A percentile compares a stretch with the other conserved stretches of the same genome.
These are phyloP conservation scores for Leishmania tarentolae DNA, from an alignment of 208 protist genomes.

Conservation along the genomic window DNA sequence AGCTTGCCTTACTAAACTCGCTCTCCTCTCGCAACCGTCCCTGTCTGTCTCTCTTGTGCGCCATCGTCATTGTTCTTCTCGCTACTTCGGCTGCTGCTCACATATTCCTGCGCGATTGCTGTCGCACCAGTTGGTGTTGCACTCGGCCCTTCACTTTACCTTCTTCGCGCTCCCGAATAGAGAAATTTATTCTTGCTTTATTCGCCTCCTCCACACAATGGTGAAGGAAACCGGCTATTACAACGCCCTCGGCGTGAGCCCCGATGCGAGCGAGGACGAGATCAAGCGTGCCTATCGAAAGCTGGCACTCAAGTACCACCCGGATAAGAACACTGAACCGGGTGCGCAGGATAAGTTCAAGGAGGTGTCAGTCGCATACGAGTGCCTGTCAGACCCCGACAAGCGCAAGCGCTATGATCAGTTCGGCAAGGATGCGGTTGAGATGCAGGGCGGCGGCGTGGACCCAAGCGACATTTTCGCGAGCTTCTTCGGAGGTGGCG, in stretches of 20 bases:
- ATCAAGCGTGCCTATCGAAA: constrained; percentile 95
- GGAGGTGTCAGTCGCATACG: constrained; percentile 97
- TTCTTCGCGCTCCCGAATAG: not conserved
- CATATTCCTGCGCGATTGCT: not conserved
- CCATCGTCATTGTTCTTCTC: not conserved
- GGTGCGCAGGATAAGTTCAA: constrained; percentile 93
- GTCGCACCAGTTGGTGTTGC: not conserved
- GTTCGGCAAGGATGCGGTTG: constrained; percentile 97
- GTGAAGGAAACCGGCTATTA: constrained; percentile 93
- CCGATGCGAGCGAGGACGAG: constrained; percentile 81
- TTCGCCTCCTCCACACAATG: constrained; percentile 41
- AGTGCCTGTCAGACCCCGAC: constrained; percentile 96
- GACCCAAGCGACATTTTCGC: constrained; percentile 92
- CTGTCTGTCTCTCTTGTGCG: not conserved
- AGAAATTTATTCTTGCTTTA: constrained; percentile 9
- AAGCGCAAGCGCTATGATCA: constrained; percentile 98
- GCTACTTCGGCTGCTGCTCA: not conserved
- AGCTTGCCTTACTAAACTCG: not conserved
- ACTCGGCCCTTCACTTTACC: not conserved
- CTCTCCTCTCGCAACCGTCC: not conserved
- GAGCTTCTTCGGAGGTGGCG: constrained; percentile 90
- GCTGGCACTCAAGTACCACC: constrained; percentile 95
- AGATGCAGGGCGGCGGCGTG: constrained; percentile 86
- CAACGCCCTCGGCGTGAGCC: constrained; percentile 81
- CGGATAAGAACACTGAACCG: constrained; percentile 92